A percentile compares a stretch with the other conserved stretches of the same genome.
Evolutionary conservation across 306 rosid species (phyloP).

Genomic region (Sicyos edulis): DNA sequence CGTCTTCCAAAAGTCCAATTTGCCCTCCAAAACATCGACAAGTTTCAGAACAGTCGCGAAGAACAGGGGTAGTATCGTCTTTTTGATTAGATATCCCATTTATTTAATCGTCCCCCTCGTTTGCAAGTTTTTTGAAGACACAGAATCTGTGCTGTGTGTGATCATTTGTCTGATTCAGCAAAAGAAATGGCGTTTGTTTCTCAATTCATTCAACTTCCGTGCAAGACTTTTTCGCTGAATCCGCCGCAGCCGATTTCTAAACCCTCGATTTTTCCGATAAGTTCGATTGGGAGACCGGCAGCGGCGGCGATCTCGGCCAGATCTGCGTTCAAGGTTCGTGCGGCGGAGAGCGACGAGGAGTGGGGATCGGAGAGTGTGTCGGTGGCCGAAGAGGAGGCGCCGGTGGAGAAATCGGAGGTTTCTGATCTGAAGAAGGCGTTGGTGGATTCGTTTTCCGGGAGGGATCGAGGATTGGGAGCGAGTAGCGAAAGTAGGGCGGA

Average conservation of each 20-base stretch:
- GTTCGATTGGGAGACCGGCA: conserved; percentile 21
- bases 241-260: conserved; percentile 28
- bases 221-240: conserved; percentile 32
- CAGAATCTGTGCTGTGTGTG: neutral
- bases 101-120: neutral
- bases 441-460: conserved; percentile 71
- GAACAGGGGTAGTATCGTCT: neutral
- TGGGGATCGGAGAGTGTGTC: conserved; percentile 39
- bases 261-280: conserved; percentile 32
- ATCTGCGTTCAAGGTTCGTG: conserved; percentile 29
- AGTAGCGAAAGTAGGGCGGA: conserved; percentile 79
- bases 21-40: neutral
- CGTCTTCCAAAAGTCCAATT: neutral
- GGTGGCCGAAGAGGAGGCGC: conserved; percentile 35
- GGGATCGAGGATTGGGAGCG: conserved; percentile 70
- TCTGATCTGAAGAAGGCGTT: conserved; percentile 58
- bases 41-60: neutral
- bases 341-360: conserved; percentile 38
- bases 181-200: conserved; percentile 45
- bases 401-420: conserved; percentile 36
- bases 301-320: conserved; percentile 22
- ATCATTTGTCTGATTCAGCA: neutral
- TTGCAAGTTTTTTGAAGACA: neutral
- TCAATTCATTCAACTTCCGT: conserved; percentile 40
- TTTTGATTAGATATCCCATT: neutral